Percentiles rank a stretch among this genome's conserved stretches.
These are phyloP conservation scores for Fabrea salina DNA, from an alignment of 169 alveolate genomes.

Conservation along the genomic window DNA sequence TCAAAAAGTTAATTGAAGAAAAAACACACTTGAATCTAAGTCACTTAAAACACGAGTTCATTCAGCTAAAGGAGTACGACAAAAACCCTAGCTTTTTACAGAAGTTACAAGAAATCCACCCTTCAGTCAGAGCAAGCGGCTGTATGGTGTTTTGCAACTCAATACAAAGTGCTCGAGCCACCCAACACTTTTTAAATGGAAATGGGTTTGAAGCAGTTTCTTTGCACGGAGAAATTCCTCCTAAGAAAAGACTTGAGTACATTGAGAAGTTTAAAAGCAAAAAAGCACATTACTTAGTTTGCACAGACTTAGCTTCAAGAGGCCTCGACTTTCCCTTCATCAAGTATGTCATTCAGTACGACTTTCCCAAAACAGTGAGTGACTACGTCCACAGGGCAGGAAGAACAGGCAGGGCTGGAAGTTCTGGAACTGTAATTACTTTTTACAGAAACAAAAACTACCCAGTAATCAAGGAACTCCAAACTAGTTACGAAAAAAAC, in stretches of 20 bases:
- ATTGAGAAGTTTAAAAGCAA: slow-evolving; percentile 41
- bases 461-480: slow-evolving; percentile 53
- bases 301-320: slow-evolving; percentile 86
- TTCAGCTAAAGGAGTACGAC: slow-evolving; percentile 54
- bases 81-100: slow-evolving; percentile 50
- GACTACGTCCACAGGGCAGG: slow-evolving; percentile 88
- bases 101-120: slow-evolving; percentile 42
- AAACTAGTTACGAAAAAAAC: slow-evolving; percentile 45
- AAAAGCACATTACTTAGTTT: slow-evolving; percentile 65
- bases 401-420: slow-evolving; percentile 90
- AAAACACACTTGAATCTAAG: slow-evolving; percentile 63
- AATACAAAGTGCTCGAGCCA: slow-evolving; percentile 55
- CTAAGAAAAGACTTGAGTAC: slow-evolving; percentile 34
- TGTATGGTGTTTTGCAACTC: slow-evolving; percentile 69
- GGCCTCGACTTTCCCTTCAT: slow-evolving; percentile 86
- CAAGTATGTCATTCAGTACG: slow-evolving; percentile 77
- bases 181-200: slow-evolving; percentile 44
- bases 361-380: slow-evolving; percentile 80
- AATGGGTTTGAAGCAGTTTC: slow-evolving; percentile 42
- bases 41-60: slow-evolving; percentile 68
- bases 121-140: slow-evolving; percentile 33
- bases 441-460: slow-evolving; percentile 56
- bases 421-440: slow-evolving; percentile 74
- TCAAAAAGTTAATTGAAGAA: slow-evolving; percentile 51
- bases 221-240: slow-evolving; percentile 76